A percentile compares a stretch with the other conserved stretches of the same genome.
These are phyloP conservation scores for Rhododendron ferrugineum DNA, from an alignment of 148 eudicot species.

Conservation along the genomic window DNA sequence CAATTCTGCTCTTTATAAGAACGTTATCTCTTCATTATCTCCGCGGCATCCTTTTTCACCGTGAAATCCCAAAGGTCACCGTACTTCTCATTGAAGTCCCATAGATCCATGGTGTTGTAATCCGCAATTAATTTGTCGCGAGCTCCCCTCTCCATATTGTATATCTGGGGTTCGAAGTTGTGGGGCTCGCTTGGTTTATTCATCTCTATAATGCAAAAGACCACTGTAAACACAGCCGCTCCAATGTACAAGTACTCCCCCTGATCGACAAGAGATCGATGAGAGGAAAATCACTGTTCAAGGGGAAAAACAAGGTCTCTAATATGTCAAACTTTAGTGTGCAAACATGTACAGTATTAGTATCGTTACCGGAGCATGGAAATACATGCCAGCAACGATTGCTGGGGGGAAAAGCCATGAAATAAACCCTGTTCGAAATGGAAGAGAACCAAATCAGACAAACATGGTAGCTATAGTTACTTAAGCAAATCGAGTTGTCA, in stretches of 20 bases:
- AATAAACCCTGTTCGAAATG: conserved; percentile 49
- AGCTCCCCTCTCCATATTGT: conserved; percentile 87
- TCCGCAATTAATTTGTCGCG: conserved; percentile 85
- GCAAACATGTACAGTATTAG: background rate
- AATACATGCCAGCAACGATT: conserved; percentile 76
- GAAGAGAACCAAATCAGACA: background rate
- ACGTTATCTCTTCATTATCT: conserved; percentile 52
- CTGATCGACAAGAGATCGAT: conserved; percentile 25
- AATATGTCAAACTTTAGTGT: background rate
- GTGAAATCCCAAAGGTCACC: conserved; percentile 98
- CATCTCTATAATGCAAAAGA: conserved; percentile 81
- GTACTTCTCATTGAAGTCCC: conserved; percentile 93
- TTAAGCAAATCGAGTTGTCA: background rate
- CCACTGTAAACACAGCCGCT: conserved; percentile 66
- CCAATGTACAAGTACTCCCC: conserved; percentile 88
- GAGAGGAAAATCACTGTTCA: background rate
- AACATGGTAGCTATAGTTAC: background rate
- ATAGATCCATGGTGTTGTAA: conserved; percentile 89
- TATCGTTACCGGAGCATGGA: conserved; percentile 62
- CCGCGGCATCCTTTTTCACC: conserved; percentile 40
- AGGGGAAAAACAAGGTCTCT: background rate
- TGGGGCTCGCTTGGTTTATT: conserved; percentile 82
- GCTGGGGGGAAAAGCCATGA: conserved; percentile 91
- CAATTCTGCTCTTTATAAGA: background rate
- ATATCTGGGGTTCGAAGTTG: conserved; percentile 90